Base-by-base conservation (phyloP, 108 stramenopile species). In the Mayamaea pseudoterrestris region DNA sequence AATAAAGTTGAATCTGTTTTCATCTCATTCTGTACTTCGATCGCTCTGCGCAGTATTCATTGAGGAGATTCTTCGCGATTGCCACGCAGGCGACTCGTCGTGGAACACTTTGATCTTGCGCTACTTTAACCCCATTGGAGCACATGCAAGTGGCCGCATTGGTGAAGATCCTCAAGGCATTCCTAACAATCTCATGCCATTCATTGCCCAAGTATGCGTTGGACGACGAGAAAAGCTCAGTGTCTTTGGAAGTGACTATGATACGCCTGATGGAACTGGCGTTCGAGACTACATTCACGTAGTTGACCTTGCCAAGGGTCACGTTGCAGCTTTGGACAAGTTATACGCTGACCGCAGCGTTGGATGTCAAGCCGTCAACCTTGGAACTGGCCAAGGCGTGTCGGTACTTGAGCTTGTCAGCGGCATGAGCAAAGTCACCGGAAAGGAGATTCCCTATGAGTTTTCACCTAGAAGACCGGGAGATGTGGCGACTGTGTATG, bases 241-340 rank as follows among this genome's bases (percentile, higher is more conserved):
- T 39, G 73, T 99, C 22, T 99, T 97, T 76, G 99, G 99, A 1
- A 51, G 85, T 55, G 97, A 98, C 60, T 99, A 97, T 52, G 89
- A 93, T 53, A 99, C 98, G 22, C 79, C 75, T 8, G 98, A 99
- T 59, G 99, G 99, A 31, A 99, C 99, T 13, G 98, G 88, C 20
- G 90, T 98, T 5, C 69, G 99, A n/a, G 99, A 99, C 65, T 99
- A 98, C 71, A 94, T 99, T 45, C 99, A 99, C 57, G 99, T 99
- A 0, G 89, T 98, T 1, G 99, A 99, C 67, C 76, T 98, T 43
- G 99, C 97, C 18, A 80, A 76, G 47, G 98, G 98, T 14, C 98
- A 98, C 53, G 83, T 93, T 2, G 84, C 81, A 18, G 98, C 98
- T 0, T 52, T 98, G 31, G 74, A 93, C 31, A 84, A 88, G 43